Base-by-base conservation (phyloP, 768 basidiomycete genomes). In the Russula olivacea region DNA sequence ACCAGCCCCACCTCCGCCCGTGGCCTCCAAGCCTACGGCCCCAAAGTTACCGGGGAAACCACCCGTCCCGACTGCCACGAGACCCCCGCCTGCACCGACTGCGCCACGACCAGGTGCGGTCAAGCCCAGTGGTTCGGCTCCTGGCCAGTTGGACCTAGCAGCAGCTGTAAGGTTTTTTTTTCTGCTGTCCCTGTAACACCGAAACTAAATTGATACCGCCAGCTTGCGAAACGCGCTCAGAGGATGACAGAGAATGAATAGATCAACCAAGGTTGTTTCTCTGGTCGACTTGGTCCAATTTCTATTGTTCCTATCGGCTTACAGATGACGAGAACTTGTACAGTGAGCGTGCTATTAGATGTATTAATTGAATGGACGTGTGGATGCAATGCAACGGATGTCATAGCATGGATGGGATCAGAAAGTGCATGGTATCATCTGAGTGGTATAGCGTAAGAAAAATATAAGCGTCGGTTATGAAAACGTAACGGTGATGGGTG, bases 201-300 rank as follows among this genome's bases (percentile, higher is more conserved):
- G 25, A 30, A 58, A 48, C 61, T 66, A 25, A 65, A 21, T 10
- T 25, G 34, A 23, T 59, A 60, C 50, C 41, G 52, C n/a, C 50
- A 92, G 90, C 74, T 92, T 59, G 89, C 89, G 23, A 89, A 79
- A 72, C 85, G 91, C 28, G 89, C 90, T 1, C 89, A 92, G 72
- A 79, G 52, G 17, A 55, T 61, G 21, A 56, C 60, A 17, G 65
- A 64, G 54, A 56, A 40, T 38, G 54, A 64, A 23, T 64, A 52
- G 50, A 45, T 47, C 10, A 19, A 32, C 15, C 28, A 17, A 34
- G 23, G 11, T 12, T 19, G 28, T 15, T 58, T 21, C 15, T 5
- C 6, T 11, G 17, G n/a, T 49, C 36, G 28, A 30, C 19, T 34
- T 53, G 3, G 3, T 36, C 23, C 21, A 14, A 51, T 48, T 36